phyloP scores from a whole-genome alignment of 1,284 basidiomycete genomes.

The Sanghuangporus weigelae region DNA sequence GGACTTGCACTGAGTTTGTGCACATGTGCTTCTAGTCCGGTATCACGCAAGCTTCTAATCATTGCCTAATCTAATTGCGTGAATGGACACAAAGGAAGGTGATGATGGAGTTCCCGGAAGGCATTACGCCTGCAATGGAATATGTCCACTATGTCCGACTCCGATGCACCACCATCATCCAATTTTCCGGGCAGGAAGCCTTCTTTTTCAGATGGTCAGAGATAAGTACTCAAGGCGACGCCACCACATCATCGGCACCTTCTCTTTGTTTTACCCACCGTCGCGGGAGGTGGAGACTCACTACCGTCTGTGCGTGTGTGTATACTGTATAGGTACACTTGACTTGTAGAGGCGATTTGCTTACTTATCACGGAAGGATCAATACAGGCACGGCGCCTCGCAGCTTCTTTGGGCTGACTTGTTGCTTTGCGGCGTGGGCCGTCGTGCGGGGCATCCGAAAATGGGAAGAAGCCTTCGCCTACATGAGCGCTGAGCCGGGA shows the following conservation, averaged over 20 bases:
- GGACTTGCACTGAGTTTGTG: background rate
- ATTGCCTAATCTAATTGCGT: background rate
- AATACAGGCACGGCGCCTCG: background rate
- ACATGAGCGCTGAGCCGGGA: background rate
- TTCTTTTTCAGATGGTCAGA: background rate
- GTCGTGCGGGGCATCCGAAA: background rate
- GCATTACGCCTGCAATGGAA: background rate
- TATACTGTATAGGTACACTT: too few relatives aligned
- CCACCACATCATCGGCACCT: too few relatives aligned
- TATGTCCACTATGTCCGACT: background rate
- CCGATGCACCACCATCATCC: background rate
- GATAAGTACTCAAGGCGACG: background rate
- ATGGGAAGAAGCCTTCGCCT: background rate
- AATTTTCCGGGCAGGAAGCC: background rate
- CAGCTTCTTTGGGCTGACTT: background rate
- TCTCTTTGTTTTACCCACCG: too few relatives aligned
- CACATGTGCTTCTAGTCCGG: background rate
- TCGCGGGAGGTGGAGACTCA: too few relatives aligned
- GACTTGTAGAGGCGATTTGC: too few relatives aligned
- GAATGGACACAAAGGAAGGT: background rate
- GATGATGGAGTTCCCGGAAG: background rate
- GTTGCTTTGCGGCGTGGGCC: background rate
- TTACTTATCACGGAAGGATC: background rate
- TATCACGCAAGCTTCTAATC: background rate
- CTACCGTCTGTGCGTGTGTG: too few relatives aligned